These are phyloP conservation scores for Ceratocystis ficicola DNA, from an alignment of 2,329 filamentous ascomycete genomes.

Conservation along the genomic window DNA sequence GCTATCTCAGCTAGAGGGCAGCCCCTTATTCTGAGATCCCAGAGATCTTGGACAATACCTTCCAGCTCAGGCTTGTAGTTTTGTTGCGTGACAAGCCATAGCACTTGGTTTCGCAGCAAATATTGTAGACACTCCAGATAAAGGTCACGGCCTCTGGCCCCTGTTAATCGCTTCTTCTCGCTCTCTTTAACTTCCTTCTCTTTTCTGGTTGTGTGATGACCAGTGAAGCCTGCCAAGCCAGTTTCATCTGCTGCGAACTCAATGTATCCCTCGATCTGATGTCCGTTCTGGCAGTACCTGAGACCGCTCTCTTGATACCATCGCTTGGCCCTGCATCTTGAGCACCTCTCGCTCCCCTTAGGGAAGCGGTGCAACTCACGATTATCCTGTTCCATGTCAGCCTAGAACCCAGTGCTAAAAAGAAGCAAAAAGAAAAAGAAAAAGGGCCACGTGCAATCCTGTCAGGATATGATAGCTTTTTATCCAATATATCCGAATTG, in stretches of 20 bases:
- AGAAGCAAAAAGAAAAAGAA: conserved; percentile 5
- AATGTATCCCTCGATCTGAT: conserved; percentile 60
- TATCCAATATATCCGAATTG: too few species aligned
- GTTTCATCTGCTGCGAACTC: conserved; percentile 55
- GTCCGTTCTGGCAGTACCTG: conserved; percentile 68
- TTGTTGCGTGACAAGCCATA: conserved; percentile 57
- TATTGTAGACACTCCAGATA: conserved; percentile 78
- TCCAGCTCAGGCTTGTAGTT: conserved; percentile 63
- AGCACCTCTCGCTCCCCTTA: conserved; percentile 40
- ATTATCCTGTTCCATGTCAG: conserved; percentile 31
- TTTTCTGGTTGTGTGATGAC: conserved; percentile 30
- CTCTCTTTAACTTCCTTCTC: conserved; percentile 40
- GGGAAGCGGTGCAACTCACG: conserved; percentile 40
- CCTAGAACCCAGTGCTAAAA: not conserved
- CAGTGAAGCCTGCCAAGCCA: conserved; percentile 47
- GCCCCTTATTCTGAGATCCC: conserved; percentile 55
- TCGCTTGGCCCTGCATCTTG: conserved; percentile 56
- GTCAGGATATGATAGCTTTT: too few species aligned
- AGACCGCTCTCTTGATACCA: conserved; percentile 66
- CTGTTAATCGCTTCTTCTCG: conserved; percentile 48
- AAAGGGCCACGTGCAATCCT: too few species aligned
- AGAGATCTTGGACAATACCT: conserved; percentile 69
- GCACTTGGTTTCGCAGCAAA: conserved; percentile 67
- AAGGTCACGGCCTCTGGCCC: conserved; percentile 58
- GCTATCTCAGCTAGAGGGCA: conserved; percentile 27